Conservation (phyloP, 176 grass and related monocot species). For the Echinochloa phyllopogon region DNA sequence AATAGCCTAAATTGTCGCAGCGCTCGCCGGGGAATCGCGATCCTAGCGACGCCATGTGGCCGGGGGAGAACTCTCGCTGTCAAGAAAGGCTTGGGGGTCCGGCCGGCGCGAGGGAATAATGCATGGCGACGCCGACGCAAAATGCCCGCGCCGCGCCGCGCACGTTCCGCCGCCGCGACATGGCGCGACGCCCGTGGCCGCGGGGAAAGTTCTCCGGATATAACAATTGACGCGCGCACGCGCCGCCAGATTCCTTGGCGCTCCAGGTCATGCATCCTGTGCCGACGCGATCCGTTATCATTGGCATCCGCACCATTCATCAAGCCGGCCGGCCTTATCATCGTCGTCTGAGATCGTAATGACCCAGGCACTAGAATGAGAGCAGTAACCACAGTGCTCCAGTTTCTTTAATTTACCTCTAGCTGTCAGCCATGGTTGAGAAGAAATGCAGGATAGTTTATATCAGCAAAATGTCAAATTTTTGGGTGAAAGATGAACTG, state of each 20-base stretch:
- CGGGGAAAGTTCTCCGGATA: neutral
- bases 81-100: neutral
- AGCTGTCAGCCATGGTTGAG: neutral
- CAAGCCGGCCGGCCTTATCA: neutral
- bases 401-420: neutral
- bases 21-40: neutral
- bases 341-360: neutral
- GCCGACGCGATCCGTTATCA: conserved; percentile 14
- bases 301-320: neutral
- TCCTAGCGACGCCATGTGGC: conserved; percentile 28
- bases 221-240: neutral
- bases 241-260: neutral
- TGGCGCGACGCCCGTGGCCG: conserved; percentile 22
- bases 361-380: neutral
- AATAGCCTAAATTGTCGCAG: conserved; percentile 31
- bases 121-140: conserved; percentile 4
- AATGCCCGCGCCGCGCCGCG: neutral
- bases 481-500: neutral
- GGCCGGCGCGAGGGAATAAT: conserved; percentile 1
- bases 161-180: conserved; percentile 20
- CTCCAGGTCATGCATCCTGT: neutral
- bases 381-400: neutral
- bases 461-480: neutral
- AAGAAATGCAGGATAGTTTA: neutral
- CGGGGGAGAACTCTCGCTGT: neutral